A percentile compares a stretch with the other conserved stretches of the same genome.
phyloP scores from a whole-genome alignment of 202 grass and related monocot genomes.

The Zizania palustris region DNA sequence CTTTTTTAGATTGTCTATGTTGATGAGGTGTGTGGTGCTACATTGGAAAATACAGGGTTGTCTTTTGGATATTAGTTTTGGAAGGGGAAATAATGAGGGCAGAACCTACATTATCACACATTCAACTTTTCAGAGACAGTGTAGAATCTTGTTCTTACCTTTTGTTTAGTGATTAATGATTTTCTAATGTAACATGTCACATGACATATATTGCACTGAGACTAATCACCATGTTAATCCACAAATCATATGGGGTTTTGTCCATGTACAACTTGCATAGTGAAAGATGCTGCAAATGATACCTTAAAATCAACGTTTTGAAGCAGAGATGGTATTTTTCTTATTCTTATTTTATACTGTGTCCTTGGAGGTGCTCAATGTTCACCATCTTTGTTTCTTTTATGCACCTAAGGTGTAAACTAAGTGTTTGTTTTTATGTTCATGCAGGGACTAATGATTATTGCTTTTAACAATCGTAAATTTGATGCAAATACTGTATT shows the following conservation, averaged over 20 bases:
- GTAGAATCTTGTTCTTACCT: conserved; percentile 16
- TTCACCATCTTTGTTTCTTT: conserved; percentile 13
- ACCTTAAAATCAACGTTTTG: conserved; percentile 1
- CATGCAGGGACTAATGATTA: conserved; percentile 86
- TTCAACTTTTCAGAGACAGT: conserved; percentile 18
- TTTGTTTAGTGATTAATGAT: background rate
- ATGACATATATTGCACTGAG: conserved; percentile 6
- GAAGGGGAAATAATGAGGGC: background rate
- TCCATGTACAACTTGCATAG: background rate
- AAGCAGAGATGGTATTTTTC: conserved; percentile 22
- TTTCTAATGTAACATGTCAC: conserved; percentile 22
- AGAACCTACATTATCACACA: background rate
- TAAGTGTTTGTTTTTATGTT: conserved; percentile 40
- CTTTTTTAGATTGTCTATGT: conserved; percentile 2
- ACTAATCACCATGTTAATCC: background rate
- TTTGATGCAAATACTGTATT: conserved; percentile 58
- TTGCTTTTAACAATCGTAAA: conserved; percentile 70
- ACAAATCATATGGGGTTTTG: background rate
- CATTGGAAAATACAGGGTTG: conserved; percentile 2
- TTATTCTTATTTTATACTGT: background rate
- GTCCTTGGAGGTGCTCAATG: conserved; percentile 19
- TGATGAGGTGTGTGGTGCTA: conserved; percentile 6
- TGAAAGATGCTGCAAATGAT: background rate
- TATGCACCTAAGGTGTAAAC: background rate
- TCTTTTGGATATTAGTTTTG: conserved; percentile 13